phyloP scores from a whole-genome alignment of 129 eudicot species.

The Apium graveolens region DNA sequence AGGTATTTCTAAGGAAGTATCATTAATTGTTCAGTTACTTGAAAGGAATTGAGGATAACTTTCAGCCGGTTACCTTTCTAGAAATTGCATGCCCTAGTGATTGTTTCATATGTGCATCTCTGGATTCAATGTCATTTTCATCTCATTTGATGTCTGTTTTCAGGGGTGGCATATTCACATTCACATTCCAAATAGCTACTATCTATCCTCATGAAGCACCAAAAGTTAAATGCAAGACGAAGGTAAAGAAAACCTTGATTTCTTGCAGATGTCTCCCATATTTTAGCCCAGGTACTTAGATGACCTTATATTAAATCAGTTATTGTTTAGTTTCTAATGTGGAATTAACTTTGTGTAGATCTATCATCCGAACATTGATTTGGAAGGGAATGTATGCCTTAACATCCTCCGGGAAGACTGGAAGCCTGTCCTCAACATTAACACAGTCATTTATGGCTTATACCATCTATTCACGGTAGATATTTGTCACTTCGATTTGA shows the following conservation, averaged over 20 bases:
- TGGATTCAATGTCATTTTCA: not conserved
- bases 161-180: slow-evolving; percentile 55
- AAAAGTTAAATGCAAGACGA: slow-evolving; percentile 66
- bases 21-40: not conserved
- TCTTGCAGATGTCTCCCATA: not conserved
- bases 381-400: slow-evolving; percentile 63
- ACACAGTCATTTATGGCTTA: slow-evolving; percentile 55
- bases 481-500: not conserved
- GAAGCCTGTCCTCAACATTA: slow-evolving; percentile 65
- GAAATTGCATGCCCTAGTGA: not conserved
- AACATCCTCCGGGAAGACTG: slow-evolving; percentile 66
- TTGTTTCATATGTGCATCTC: not conserved
- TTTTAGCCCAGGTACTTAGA: not conserved
- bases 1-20: slow-evolving; percentile 4
- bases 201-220: slow-evolving; percentile 67
- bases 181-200: slow-evolving; percentile 41
- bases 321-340: not conserved
- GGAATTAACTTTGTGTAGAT: slow-evolving; percentile 24
- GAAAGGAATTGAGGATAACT: not conserved
- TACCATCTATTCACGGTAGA: slow-evolving; percentile 55
- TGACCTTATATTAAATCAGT: not conserved
- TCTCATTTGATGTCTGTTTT: not conserved
- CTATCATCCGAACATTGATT: slow-evolving; percentile 71
- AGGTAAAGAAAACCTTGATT: slow-evolving; percentile 28
- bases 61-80: not conserved